These are phyloP conservation scores for Arabidopsis lyrata DNA, from an alignment of 441 rosid species.

Conservation along the genomic window DNA sequence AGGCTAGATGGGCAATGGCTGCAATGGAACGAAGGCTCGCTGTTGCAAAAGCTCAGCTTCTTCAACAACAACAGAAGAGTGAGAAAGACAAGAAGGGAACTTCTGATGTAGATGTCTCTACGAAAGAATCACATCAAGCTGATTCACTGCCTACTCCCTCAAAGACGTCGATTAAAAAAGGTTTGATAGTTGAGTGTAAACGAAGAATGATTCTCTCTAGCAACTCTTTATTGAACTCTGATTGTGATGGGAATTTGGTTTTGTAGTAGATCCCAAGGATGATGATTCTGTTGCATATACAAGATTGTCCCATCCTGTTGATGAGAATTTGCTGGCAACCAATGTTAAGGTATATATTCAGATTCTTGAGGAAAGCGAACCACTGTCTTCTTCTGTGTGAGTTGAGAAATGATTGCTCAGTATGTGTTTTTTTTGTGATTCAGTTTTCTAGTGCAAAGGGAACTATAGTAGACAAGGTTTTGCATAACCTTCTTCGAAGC, in stretches of 20 bases:
- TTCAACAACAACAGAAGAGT: conserved; percentile 56
- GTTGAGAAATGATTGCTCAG: conserved; percentile 11
- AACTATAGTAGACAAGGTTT: conserved; percentile 61
- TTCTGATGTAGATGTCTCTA: conserved; percentile 4
- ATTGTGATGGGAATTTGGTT: conserved; percentile 2
- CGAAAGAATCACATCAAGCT: conserved; percentile 32
- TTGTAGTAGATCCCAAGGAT: conserved; percentile 62
- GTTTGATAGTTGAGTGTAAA: conserved; percentile 30
- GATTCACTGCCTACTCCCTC: conserved; percentile 38
- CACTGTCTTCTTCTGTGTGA: conserved; percentile 3
- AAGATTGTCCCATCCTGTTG: conserved; percentile 55
- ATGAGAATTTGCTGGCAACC: conserved; percentile 62
- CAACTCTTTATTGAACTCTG: neutral
- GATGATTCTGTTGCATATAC: conserved; percentile 56
- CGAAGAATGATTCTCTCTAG: neutral
- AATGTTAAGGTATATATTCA: conserved; percentile 60
- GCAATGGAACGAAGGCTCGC: conserved; percentile 72
- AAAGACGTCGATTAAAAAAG: conserved; percentile 44
- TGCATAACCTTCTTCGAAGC: conserved; percentile 75
- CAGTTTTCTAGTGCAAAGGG: conserved; percentile 67
- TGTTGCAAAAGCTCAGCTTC: conserved; percentile 64
- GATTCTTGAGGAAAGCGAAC: neutral
- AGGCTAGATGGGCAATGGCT: conserved; percentile 59
- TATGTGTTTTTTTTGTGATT: neutral
- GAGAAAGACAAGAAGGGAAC: conserved; percentile 45